These are phyloP conservation scores for Xerocomellus dryophilus DNA, from an alignment of 768 basidiomycete species.

Conservation along the genomic window DNA sequence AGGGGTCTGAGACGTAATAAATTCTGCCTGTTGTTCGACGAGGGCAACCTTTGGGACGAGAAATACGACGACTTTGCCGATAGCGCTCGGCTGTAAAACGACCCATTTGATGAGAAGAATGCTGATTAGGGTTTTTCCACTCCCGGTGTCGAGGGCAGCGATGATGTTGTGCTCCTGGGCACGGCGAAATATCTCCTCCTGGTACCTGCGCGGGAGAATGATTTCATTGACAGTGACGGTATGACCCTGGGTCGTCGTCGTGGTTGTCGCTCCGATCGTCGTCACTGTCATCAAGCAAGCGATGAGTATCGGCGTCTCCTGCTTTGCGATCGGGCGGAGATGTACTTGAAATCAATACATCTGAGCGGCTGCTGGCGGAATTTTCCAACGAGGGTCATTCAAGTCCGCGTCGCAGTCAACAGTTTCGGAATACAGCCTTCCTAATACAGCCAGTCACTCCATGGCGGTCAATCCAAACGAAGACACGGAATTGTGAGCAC, in stretches of 20 bases:
- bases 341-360: conserved; percentile 24
- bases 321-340: conserved; percentile 6
- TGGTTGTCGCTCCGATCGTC: conserved; percentile 12
- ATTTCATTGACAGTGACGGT: conserved; percentile 33
- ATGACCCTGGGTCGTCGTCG: conserved; percentile 26
- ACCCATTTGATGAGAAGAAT: conserved; percentile 75
- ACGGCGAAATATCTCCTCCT: conserved; percentile 53
- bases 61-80: conserved; percentile 68
- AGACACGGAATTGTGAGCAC: conserved; percentile 92
- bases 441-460: conserved; percentile 15
- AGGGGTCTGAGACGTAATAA: conserved; percentile 60
- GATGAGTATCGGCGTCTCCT: conserved; percentile 13
- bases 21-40: conserved; percentile 77
- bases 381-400: conserved; percentile 13
- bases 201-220: conserved; percentile 49
- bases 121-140: conserved; percentile 61
- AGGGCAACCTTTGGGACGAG: conserved; percentile 83
- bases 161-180: conserved; percentile 54
- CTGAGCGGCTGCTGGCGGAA: conserved; percentile 5
- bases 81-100: conserved; percentile 45
- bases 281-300: conserved; percentile 26
- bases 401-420: conserved; percentile 27
- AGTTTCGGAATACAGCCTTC: conserved; percentile 29
- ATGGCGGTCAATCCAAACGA: conserved; percentile 80
- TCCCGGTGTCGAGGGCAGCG: conserved; percentile 57